Conservation (phyloP, 495 filamentous ascomycete genomes). For the Trichoderma virens region DNA sequence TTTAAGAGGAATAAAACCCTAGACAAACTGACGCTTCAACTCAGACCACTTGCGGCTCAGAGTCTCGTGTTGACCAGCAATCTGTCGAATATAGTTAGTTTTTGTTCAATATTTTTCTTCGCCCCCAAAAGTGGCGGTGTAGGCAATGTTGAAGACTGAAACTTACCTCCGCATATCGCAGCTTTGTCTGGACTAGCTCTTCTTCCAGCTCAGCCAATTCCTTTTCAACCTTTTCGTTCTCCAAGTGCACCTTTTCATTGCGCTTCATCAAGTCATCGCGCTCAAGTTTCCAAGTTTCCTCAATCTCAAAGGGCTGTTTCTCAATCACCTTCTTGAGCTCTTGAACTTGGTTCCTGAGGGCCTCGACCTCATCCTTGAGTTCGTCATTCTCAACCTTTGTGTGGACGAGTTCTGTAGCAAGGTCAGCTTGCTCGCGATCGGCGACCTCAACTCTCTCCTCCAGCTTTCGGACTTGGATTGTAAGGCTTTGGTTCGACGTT, state of each 20-base stretch:
- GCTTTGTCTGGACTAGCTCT: constrained; percentile 85
- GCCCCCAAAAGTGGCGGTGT: no score
- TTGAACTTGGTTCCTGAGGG: constrained; percentile 68
- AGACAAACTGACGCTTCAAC: constrained; percentile 53
- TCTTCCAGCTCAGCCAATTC: constrained; percentile 92
- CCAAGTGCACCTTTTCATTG: constrained; percentile 89
- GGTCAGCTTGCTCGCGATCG: constrained; percentile 85
- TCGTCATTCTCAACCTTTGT: constrained; percentile 91
- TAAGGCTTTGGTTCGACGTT: constrained; percentile 53
- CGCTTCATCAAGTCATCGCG: constrained; percentile 89
- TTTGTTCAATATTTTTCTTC: no score
- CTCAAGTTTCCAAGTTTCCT: constrained; percentile 70
- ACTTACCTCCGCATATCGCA: constrained; percentile 88
- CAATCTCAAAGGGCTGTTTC: constrained; percentile 82
- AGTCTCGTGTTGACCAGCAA: constrained; percentile 64
- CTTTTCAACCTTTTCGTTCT: constrained; percentile 83
- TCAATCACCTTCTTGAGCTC: constrained; percentile 81
- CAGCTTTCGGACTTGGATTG: constrained; percentile 64
- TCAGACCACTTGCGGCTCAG: constrained; percentile 76
- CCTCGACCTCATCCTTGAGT: constrained; percentile 80
- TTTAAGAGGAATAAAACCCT: constrained; percentile 10
- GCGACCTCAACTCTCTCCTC: constrained; percentile 85
- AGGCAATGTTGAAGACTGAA: neutral
- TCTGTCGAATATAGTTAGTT: constrained; percentile 38
- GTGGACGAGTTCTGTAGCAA: constrained; percentile 83